Conservation (phyloP, 148 eudicot species). For the Vaccinium vitisidaea region DNA sequence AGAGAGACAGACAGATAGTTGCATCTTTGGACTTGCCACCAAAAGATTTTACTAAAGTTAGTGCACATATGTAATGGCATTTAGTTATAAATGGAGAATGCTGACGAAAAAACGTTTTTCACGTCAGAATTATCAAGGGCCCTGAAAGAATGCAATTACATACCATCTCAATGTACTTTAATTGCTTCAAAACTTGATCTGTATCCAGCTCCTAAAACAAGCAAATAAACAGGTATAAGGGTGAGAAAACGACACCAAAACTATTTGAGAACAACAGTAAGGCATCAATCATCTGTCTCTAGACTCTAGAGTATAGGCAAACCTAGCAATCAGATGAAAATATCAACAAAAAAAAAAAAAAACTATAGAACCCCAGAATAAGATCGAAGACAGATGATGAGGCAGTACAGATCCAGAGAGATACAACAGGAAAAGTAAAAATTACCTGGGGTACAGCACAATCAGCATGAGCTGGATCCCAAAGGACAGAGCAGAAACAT, state of each 20-base stretch:
- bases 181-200: conserved; percentile 73
- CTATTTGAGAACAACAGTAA: neutral
- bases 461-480: conserved; percentile 93
- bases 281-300: neutral
- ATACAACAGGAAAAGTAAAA: neutral
- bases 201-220: conserved; percentile 71
- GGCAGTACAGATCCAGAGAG: neutral
- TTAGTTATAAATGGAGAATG: neutral
- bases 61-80: neutral
- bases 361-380: neutral
- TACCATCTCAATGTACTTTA: conserved; percentile 87
- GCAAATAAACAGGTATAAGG: conserved; percentile 1
- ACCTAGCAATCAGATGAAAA: neutral
- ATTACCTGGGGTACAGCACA: conserved; percentile 93
- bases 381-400: neutral
- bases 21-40: conserved; percentile 1
- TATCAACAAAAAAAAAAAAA: too few species aligned
- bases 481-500: conserved; percentile 72
- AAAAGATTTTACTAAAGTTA: neutral
- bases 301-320: neutral
- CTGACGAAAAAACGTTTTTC: neutral
- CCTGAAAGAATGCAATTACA: conserved; percentile 10
- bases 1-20: neutral
- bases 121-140: neutral
- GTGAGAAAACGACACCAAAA: neutral